Conservation (phyloP, 768 basidiomycete genomes). For the Kockovaella imperatae region DNA sequence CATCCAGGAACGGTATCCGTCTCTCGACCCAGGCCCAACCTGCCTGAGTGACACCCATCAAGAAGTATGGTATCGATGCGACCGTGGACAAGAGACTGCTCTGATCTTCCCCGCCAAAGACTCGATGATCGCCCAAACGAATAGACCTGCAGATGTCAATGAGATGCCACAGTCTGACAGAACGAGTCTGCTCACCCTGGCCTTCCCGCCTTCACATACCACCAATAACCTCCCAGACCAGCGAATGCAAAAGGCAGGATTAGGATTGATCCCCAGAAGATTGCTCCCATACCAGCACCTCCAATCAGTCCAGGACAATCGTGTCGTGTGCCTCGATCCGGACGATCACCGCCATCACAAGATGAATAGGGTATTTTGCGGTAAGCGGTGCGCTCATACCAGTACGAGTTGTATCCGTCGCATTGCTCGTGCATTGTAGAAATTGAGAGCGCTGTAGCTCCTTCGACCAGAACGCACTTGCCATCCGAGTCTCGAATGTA, state of each 20-base stretch:
- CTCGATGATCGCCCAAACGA: conserved; percentile 40
- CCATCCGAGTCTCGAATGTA: conserved; percentile 60
- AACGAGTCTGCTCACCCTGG: conserved; percentile 57
- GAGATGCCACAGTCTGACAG: conserved; percentile 1
- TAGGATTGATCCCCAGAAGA: conserved; percentile 79
- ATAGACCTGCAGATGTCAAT: conserved; percentile 23
- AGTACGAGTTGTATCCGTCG: conserved; percentile 52
- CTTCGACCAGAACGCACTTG: conserved; percentile 69
- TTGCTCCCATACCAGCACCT: conserved; percentile 51
- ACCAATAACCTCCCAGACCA: conserved; percentile 69
- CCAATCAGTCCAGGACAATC: conserved; percentile 68
- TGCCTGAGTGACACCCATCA: conserved; percentile 62
- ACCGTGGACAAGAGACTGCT: conserved; percentile 60
- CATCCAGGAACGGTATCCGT: conserved; percentile 39
- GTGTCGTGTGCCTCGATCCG: conserved; percentile 67
- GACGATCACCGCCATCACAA: conserved; percentile 72
- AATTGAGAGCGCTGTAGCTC: conserved; percentile 54
- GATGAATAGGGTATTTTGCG: conserved; percentile 82
- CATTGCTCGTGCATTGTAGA: conserved; percentile 46
- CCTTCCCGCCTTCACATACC: conserved; percentile 64
- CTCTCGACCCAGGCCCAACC: conserved; percentile 36
- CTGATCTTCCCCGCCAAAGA: conserved; percentile 46
- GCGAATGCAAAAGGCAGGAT: conserved; percentile 71
- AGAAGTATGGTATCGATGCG: conserved; percentile 82
- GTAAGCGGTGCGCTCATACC: conserved; percentile 90